Percentiles rank a stretch among this genome's conserved stretches.
phyloP scores from a whole-genome alignment of 1,139 yeast genomes.

The Zygosaccharomyces sapae region DNA sequence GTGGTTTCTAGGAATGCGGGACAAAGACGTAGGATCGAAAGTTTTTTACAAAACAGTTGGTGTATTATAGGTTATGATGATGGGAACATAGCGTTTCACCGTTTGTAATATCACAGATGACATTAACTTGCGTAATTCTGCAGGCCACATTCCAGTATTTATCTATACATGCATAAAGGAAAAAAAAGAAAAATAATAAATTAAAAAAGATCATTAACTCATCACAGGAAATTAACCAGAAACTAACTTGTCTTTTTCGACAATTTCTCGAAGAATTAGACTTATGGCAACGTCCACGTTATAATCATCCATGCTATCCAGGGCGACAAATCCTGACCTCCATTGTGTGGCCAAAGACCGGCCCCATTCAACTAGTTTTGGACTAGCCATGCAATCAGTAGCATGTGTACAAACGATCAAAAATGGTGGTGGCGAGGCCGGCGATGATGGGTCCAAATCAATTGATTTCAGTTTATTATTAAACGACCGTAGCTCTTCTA shows the following conservation, averaged over 20 bases:
- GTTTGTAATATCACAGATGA: neutral
- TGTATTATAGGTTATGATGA: conserved; percentile 33
- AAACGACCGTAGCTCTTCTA: conserved; percentile 26
- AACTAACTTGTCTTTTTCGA: conserved; percentile 41
- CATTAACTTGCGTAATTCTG: neutral
- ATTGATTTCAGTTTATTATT: conserved; percentile 25
- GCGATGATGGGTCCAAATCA: conserved; percentile 45
- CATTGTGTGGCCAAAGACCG: conserved; percentile 51
- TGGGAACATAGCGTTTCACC: conserved; percentile 26
- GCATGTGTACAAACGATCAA: conserved; percentile 62
- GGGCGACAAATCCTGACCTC: conserved; percentile 60
- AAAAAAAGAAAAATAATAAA: neutral
- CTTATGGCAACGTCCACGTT: conserved; percentile 55
- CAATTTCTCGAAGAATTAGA: conserved; percentile 54
- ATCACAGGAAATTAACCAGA: neutral
- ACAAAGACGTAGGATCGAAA: conserved; percentile 18
- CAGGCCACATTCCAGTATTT: neutral
- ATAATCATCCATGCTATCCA: conserved; percentile 47
- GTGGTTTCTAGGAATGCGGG: conserved; percentile 10
- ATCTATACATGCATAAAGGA: neutral
- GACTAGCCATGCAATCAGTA: conserved; percentile 54
- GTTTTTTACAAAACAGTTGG: conserved; percentile 24
- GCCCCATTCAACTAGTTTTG: conserved; percentile 54
- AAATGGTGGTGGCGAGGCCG: conserved; percentile 61
- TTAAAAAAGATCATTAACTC: conserved; percentile 1